Percentiles rank a stretch among this genome's conserved stretches.
These are phyloP conservation scores for Paraglomus brasilianum DNA, from an alignment of 192 early-diverging fungal genomes.

Conservation along the genomic window DNA sequence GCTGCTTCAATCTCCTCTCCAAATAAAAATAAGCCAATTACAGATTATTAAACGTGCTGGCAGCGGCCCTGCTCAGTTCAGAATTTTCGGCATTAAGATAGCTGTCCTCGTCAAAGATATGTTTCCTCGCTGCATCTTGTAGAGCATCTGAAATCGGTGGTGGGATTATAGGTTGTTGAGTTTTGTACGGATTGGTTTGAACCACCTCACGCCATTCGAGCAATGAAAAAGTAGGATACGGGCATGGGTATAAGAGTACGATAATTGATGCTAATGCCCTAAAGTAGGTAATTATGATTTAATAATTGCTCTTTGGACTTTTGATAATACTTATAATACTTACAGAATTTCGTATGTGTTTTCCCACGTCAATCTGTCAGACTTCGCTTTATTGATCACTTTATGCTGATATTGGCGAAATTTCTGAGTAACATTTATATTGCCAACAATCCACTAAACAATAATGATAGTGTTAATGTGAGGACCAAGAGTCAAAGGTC, in stretches of 20 bases:
- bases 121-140: conserved; percentile 9
- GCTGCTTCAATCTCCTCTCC: no score
- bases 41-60: conserved; percentile 21
- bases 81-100: conserved; percentile 20
- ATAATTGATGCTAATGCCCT: conserved; percentile 21
- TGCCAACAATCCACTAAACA: conserved; percentile 22
- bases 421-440: conserved; percentile 17
- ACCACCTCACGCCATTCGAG: conserved; percentile 14
- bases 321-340: conserved; percentile 16
- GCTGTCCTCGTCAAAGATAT: conserved; percentile 4
- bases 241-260: background rate
- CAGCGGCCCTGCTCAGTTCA: conserved; percentile 19
- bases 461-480: background rate
- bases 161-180: conserved; percentile 10
- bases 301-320: background rate
- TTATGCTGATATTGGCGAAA: conserved; percentile 19
- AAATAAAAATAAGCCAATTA: conserved; percentile 29
- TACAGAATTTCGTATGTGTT: conserved; percentile 26
- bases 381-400: conserved; percentile 11
- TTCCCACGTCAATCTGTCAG: conserved; percentile 16
- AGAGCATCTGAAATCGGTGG: conserved; percentile 1
- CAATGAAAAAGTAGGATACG: conserved; percentile 13
- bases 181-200: conserved; percentile 9
- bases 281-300: background rate
- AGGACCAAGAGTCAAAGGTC: background rate